Percentiles rank a stretch among this genome's conserved stretches.
Evolutionary conservation across 2,329 filamentous ascomycete genomes (phyloP).

Genomic region (Taxawa tesnikishii): DNA sequence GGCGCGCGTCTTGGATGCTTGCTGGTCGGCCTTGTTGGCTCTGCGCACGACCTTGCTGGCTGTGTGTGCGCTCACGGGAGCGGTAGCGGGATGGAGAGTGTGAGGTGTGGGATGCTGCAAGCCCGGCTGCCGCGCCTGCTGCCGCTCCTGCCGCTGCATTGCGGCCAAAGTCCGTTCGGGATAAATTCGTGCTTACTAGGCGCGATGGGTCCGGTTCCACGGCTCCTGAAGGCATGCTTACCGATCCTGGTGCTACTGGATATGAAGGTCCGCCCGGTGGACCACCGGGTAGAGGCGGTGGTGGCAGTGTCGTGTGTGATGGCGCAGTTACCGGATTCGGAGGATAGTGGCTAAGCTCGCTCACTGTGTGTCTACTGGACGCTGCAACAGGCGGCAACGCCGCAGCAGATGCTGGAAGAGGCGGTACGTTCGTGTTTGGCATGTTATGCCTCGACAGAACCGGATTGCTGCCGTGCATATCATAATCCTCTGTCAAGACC

Average conservation of each 20-base stretch:
- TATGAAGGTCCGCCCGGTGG: constrained; percentile 21
- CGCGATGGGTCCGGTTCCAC: constrained; percentile 23
- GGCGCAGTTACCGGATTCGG: not conserved
- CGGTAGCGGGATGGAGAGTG: constrained; percentile 15
- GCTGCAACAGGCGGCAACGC: constrained; percentile 8
- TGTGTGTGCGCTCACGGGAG: constrained; percentile 3
- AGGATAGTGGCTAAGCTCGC: not conserved
- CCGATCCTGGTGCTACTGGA: constrained; percentile 11
- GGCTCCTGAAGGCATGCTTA: constrained; percentile 26
- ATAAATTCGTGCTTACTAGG: constrained; percentile 20
- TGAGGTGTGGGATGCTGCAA: constrained; percentile 12
- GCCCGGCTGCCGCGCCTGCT: constrained; percentile 7
- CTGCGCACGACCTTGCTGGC: not conserved
- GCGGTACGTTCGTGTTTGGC: constrained; percentile 16
- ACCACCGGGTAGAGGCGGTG: constrained; percentile 21
- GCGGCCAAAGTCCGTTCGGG: constrained; percentile 10
- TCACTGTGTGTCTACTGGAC: not conserved
- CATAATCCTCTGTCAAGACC: constrained; percentile 23
- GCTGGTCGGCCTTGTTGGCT: constrained; percentile 16
- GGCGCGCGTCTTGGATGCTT: constrained; percentile 15
- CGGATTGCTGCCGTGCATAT: constrained; percentile 30
- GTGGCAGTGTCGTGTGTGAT: constrained; percentile 11
- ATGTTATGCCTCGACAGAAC: constrained; percentile 26
- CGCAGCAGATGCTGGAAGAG: constrained; percentile 20
- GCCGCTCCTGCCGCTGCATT: constrained; percentile 13